Conservation (phyloP, 1,139 yeast genomes). For the Lodderomyces orthopsilosis region DNA sequence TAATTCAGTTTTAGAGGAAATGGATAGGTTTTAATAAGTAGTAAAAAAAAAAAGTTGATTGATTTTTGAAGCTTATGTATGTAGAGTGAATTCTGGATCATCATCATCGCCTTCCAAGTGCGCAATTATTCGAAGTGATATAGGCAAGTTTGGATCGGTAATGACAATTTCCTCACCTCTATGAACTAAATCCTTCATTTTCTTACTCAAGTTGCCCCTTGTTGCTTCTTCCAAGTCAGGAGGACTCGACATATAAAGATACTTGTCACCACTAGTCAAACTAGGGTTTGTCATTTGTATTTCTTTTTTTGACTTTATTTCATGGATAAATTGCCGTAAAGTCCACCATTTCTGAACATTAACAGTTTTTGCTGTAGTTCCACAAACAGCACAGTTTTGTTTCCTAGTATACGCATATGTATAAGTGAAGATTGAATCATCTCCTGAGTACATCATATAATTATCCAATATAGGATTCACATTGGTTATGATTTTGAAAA, state of each 20-base stretch:
- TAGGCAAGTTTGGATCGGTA: constrained; percentile 57
- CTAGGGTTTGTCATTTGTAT: constrained; percentile 52
- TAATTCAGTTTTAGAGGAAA: constrained; percentile 37
- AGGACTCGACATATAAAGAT: constrained; percentile 53
- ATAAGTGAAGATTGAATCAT: constrained; percentile 71
- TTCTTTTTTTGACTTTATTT: constrained; percentile 28
- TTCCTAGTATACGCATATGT: constrained; percentile 63
- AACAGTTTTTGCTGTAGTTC: constrained; percentile 39
- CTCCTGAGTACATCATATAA: constrained; percentile 86
- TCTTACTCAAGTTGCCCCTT: constrained; percentile 39
- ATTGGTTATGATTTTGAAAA: constrained; percentile 71
- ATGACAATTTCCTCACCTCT: constrained; percentile 52
- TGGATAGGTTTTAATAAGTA: constrained; percentile 18
- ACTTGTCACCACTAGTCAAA: constrained; percentile 38
- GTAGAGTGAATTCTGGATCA: constrained; percentile 13
- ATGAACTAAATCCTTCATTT: constrained; percentile 36
- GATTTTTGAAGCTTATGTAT: neutral
- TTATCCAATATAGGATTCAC: constrained; percentile 69
- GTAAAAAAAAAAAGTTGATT: neutral
- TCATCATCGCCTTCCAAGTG: constrained; percentile 23
- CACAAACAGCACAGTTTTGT: constrained; percentile 74
- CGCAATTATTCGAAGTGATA: constrained; percentile 30
- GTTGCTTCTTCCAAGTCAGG: constrained; percentile 49
- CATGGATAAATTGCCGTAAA: constrained; percentile 48
- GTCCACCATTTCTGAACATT: constrained; percentile 40